A percentile compares a stretch with the other conserved stretches of the same genome.
Evolutionary conservation across 805 yeast species (phyloP).

Genomic region (Peterozyma toletana): DNA sequence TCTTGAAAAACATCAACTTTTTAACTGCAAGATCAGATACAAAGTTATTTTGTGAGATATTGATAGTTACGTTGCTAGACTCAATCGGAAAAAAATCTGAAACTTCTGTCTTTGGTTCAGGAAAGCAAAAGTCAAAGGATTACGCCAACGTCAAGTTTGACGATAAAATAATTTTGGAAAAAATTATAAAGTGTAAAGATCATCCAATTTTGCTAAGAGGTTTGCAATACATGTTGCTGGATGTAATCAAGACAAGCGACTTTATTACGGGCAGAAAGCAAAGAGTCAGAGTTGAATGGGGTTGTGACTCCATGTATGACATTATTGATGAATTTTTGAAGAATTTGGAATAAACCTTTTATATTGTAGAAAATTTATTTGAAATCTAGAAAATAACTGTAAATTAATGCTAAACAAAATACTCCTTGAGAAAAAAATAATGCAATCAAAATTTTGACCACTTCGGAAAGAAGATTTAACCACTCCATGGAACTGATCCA

Average conservation of each 20-base stretch:
- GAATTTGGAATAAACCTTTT: neutral
- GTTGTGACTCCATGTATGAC: constrained; percentile 45
- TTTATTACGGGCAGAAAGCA: constrained; percentile 49
- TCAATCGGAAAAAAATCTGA: constrained; percentile 59
- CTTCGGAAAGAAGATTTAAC: constrained; percentile 8
- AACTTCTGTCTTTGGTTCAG: constrained; percentile 34
- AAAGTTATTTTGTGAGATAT: constrained; percentile 63
- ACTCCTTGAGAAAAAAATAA: too few species aligned
- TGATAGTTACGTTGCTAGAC: constrained; percentile 63
- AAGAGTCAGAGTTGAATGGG: constrained; percentile 60
- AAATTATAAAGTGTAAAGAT: constrained; percentile 46
- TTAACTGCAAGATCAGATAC: constrained; percentile 57
- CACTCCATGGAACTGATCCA: constrained; percentile 26
- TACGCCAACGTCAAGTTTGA: constrained; percentile 24
- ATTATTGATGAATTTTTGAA: constrained; percentile 38
- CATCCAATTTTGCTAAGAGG: constrained; percentile 58
- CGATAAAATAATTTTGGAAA: constrained; percentile 23
- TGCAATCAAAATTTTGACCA: too few species aligned
- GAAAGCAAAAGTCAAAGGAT: constrained; percentile 22
- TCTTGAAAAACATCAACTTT: constrained; percentile 68
- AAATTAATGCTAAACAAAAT: too few species aligned
- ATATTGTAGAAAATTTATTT: too few species aligned
- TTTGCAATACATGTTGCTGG: constrained; percentile 50
- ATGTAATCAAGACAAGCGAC: constrained; percentile 36
- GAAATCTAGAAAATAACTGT: too few species aligned